Percentiles rank a stretch among this genome's conserved stretches.
These are phyloP conservation scores for Solanum phureja DNA, from an alignment of 257 asterid genomes.

Conservation along the genomic window DNA sequence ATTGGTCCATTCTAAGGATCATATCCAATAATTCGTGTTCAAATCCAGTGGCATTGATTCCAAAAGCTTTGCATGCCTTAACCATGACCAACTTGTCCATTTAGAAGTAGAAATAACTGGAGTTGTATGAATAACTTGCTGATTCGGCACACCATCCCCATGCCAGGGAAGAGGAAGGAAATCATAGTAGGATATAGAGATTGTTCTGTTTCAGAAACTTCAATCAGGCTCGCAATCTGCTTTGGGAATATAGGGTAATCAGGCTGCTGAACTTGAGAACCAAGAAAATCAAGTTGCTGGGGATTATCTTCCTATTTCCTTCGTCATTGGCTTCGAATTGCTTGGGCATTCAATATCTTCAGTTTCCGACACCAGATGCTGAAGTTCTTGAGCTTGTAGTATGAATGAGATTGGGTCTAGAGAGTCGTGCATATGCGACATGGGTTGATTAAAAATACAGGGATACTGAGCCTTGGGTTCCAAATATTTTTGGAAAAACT, in stretches of 20 bases:
- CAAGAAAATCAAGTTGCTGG: not conserved
- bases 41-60: not conserved
- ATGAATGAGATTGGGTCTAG: not conserved
- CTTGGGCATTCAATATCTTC: not conserved
- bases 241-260: not conserved
- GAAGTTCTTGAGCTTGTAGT: not conserved
- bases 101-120: not conserved
- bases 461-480: not conserved
- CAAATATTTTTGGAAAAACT: not conserved
- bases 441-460: not conserved
- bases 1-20: not conserved
- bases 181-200: not conserved
- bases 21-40: not conserved
- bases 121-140: not conserved
- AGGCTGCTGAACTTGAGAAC: not conserved
- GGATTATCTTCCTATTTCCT: not conserved
- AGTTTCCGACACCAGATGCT: not conserved
- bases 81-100: not conserved
- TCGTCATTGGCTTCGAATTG: not conserved
- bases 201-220: not conserved
- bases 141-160: not conserved
- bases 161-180: not conserved
- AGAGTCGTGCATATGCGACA: not conserved
- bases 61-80: not conserved
- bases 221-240: not conserved